These are phyloP conservation scores for Ampelocalamus luodianensis DNA, from an alignment of 176 grass and related monocot species.

Conservation along the genomic window DNA sequence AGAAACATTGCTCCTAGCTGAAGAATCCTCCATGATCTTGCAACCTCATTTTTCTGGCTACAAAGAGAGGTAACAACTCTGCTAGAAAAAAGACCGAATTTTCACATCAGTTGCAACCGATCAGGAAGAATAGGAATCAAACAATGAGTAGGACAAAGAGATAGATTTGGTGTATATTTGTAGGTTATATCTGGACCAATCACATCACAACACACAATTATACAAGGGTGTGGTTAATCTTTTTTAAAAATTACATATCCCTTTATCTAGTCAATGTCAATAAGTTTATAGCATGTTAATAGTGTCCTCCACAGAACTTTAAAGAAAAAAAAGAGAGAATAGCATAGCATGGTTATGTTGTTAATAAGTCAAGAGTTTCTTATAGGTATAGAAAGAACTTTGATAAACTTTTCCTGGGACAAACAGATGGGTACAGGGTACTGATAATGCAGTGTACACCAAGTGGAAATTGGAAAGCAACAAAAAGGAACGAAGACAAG, in stretches of 20 bases:
- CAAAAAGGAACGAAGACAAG: not conserved
- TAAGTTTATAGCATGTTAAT: not conserved
- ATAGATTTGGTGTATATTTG: slow-evolving; percentile 30
- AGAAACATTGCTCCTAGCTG: slow-evolving; percentile 23
- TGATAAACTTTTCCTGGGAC: not conserved
- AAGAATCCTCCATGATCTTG: slow-evolving; percentile 42
- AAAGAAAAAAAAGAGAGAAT: not conserved
- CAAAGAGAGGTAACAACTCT: slow-evolving; percentile 16
- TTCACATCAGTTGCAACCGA: slow-evolving; percentile 12
- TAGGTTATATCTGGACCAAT: slow-evolving; percentile 28
- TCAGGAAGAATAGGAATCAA: slow-evolving; percentile 30
- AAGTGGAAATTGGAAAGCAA: not conserved
- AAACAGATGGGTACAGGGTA: slow-evolving; percentile 13
- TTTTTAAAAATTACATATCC: slow-evolving; percentile 15
- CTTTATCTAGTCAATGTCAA: not conserved
- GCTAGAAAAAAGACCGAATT: not conserved
- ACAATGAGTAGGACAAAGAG: slow-evolving; percentile 37
- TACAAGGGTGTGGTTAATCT: slow-evolving; percentile 6
- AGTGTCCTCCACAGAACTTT: not conserved
- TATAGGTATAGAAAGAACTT: slow-evolving; percentile 8
- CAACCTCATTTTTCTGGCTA: slow-evolving; percentile 11
- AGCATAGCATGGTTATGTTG: not conserved
- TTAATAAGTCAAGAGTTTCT: not conserved
- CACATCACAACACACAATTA: slow-evolving; percentile 30
- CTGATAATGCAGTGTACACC: not conserved